Percentiles rank a stretch among this genome's conserved stretches.
Evolutionary conservation across 2,329 filamentous ascomycete genomes (phyloP).

Genomic region (Myrmaecium sp.): DNA sequence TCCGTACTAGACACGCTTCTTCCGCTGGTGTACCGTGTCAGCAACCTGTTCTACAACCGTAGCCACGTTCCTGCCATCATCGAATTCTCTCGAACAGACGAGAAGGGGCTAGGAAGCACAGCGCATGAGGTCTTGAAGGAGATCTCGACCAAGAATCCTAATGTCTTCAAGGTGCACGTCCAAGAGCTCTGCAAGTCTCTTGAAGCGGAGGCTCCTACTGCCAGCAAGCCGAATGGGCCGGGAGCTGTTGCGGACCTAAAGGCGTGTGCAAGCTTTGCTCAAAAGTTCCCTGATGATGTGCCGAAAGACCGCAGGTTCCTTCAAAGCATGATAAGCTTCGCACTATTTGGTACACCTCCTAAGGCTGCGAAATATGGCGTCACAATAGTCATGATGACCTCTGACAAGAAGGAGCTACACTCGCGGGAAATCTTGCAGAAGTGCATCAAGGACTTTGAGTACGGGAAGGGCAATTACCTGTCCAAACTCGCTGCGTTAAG

Average conservation of each 20-base stretch:
- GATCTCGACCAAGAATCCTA: conserved; percentile 76
- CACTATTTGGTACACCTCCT: conserved; percentile 63
- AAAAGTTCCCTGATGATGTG: conserved; percentile 69
- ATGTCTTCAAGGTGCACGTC: conserved; percentile 83
- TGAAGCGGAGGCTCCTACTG: conserved; percentile 60
- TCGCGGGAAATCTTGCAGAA: conserved; percentile 68
- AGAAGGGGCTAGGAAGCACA: conserved; percentile 56
- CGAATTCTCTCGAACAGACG: conserved; percentile 69
- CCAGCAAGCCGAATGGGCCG: conserved; percentile 48
- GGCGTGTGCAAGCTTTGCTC: conserved; percentile 81
- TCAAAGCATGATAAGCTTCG: conserved; percentile 67
- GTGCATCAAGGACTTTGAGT: conserved; percentile 56
- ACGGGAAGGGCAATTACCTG: conserved; percentile 57
- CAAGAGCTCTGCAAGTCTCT: conserved; percentile 81
- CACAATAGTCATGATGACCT: conserved; percentile 66
- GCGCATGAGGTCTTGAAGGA: conserved; percentile 85
- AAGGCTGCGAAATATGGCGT: conserved; percentile 87
- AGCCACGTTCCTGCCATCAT: conserved; percentile 87
- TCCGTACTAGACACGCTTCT: conserved; percentile 63
- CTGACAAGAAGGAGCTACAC: conserved; percentile 66
- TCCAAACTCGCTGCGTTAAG: conserved; percentile 53
- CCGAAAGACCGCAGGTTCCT: conserved; percentile 66
- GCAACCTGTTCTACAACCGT: conserved; percentile 78
- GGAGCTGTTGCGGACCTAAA: conserved; percentile 80
- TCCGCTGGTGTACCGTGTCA: conserved; percentile 67